These are phyloP conservation scores for Exophiala spinifera DNA, from an alignment of 2,329 filamentous ascomycete genomes.

Conservation along the genomic window DNA sequence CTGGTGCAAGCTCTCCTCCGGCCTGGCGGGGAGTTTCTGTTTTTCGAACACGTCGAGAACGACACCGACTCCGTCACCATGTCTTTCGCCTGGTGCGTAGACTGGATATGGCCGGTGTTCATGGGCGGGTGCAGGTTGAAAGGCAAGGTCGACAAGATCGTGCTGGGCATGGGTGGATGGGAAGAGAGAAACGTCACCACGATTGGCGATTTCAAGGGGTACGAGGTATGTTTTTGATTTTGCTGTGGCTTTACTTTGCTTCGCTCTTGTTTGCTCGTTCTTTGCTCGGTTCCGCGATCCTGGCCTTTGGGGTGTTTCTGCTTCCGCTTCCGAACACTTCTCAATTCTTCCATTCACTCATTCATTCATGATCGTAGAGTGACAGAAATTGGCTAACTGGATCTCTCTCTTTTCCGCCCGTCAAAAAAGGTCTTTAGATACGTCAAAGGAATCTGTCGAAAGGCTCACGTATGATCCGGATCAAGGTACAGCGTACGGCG, in stretches of 20 bases:
- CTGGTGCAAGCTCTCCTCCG: constrained; percentile 45
- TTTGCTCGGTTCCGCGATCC: too few species aligned
- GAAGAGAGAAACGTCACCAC: constrained; percentile 12
- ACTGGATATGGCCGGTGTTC: constrained; percentile 25
- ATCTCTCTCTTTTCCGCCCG: background rate
- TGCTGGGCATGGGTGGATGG: constrained; percentile 24
- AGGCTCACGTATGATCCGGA: background rate
- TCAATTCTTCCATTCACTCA: too few species aligned
- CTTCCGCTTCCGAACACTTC: too few species aligned
- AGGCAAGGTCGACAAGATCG: constrained; percentile 23
- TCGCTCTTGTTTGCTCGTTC: too few species aligned
- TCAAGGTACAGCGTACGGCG: too few species aligned
- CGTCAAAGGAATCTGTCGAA: constrained; percentile 20
- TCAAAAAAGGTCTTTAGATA: constrained; percentile 21
- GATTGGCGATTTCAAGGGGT: constrained; percentile 18
- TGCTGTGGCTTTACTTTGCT: too few species aligned
- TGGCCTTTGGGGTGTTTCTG: too few species aligned
- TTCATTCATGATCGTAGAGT: too few species aligned
- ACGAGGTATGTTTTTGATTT: constrained; percentile 22
- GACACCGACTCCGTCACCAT: constrained; percentile 17
- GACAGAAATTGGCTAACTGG: too few species aligned
- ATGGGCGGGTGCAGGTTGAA: constrained; percentile 28
- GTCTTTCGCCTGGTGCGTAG: constrained; percentile 22
- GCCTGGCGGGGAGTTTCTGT: constrained; percentile 47
- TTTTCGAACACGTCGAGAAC: constrained; percentile 44